phyloP scores from a whole-genome alignment of 208 protist species.

The Leishmania mexicana region DNA sequence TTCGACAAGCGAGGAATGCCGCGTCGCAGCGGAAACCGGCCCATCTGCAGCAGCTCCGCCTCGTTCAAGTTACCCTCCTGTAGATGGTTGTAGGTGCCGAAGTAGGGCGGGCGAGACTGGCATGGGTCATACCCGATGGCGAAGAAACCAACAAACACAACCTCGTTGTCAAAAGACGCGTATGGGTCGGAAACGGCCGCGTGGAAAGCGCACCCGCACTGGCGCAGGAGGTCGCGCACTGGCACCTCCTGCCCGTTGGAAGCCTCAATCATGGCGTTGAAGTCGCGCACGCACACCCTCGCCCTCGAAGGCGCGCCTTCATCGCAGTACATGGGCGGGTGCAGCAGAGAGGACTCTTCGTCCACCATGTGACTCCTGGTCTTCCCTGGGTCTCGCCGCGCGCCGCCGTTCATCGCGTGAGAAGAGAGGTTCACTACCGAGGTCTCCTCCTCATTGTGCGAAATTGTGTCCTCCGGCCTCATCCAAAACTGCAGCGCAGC shows the following conservation, averaged over 20 bases:
- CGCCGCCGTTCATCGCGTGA: background rate
- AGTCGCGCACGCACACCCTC: slow-evolving; percentile 30
- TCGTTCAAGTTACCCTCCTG: slow-evolving; percentile 56
- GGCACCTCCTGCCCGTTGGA: slow-evolving; percentile 23
- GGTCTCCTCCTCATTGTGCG: slow-evolving; percentile 18
- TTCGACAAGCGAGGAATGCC: slow-evolving; percentile 72
- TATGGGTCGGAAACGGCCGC: slow-evolving; percentile 32
- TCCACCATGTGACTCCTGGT: slow-evolving; percentile 25
- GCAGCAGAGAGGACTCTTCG: slow-evolving; percentile 58
- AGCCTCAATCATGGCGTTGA: slow-evolving; percentile 59
- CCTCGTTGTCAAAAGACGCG: slow-evolving; percentile 62
- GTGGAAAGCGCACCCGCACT: slow-evolving; percentile 68
- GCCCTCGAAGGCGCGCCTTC: background rate
- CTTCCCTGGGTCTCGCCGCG: slow-evolving; percentile 6
- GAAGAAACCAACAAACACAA: slow-evolving; percentile 76
- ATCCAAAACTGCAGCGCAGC: slow-evolving; percentile 68
- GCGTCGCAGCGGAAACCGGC: slow-evolving; percentile 45
- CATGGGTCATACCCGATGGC: slow-evolving; percentile 88
- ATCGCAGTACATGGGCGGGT: slow-evolving; percentile 45
- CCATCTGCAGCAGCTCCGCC: slow-evolving; percentile 61
- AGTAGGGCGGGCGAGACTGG: slow-evolving; percentile 84
- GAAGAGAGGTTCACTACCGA: slow-evolving; percentile 22
- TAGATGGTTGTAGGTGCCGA: slow-evolving; percentile 81
- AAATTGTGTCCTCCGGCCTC: slow-evolving; percentile 1
- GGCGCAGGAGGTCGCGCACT: slow-evolving; percentile 22